Evolutionary conservation across 2,329 filamentous ascomycete species (phyloP).

Genomic region (Phialocephala subalpina): DNA sequence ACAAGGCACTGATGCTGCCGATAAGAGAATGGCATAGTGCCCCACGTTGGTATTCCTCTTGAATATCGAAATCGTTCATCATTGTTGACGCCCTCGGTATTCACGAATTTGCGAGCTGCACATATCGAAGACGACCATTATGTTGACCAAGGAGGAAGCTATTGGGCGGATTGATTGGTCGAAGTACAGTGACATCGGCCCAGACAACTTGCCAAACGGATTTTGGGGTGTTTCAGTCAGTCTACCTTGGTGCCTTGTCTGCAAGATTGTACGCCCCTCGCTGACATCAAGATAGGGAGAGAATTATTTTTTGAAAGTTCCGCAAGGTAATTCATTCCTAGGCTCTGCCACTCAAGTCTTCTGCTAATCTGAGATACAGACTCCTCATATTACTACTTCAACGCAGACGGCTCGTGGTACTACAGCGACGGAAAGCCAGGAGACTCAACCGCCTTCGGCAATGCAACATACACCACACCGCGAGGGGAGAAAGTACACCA

Average conservation of each 20-base stretch:
- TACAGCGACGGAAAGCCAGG: conserved; percentile 62
- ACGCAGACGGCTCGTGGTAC: conserved; percentile 73
- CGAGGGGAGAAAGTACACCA: conserved; percentile 44
- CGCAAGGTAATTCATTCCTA: background rate
- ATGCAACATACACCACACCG: conserved; percentile 67
- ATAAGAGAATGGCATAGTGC: background rate
- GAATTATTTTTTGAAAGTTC: background rate
- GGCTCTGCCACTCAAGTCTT: background rate
- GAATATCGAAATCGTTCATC: background rate
- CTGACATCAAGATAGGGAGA: background rate
- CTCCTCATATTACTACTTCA: conserved; percentile 78
- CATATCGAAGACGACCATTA: background rate
- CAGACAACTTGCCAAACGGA: background rate
- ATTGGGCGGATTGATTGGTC: background rate
- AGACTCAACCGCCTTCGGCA: conserved; percentile 46
- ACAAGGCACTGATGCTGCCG: background rate
- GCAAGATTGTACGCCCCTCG: no score
- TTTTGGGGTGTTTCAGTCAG: background rate
- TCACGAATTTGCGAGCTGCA: background rate
- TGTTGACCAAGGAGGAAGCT: background rate
- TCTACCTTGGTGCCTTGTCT: no score
- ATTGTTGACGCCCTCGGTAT: background rate
- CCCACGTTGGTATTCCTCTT: background rate
- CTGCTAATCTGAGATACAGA: conserved; percentile 49
- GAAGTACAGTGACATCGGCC: background rate